Percentiles rank a stretch among this genome's conserved stretches.
These are phyloP conservation scores for Secale cereale DNA, from an alignment of 176 grass and related monocot species.

Conservation along the genomic window DNA sequence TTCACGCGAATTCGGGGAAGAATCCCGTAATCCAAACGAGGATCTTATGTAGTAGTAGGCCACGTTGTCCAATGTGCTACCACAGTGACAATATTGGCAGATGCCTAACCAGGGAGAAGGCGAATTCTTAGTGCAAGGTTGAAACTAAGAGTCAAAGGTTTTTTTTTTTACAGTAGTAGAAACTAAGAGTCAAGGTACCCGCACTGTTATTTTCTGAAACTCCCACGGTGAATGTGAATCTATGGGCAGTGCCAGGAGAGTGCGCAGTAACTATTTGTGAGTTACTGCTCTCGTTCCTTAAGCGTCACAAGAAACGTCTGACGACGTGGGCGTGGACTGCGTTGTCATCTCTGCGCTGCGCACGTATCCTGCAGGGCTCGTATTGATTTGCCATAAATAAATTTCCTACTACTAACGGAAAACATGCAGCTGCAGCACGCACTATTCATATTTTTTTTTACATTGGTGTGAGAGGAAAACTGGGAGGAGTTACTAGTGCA, in stretches of 20 bases:
- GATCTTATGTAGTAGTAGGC: background rate
- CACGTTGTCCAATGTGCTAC: background rate
- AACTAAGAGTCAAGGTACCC: background rate
- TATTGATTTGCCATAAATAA: constrained; percentile 28
- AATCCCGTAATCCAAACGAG: background rate
- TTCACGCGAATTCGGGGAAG: background rate
- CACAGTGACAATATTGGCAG: background rate
- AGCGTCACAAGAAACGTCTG: constrained; percentile 9
- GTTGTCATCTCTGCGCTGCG: constrained; percentile 3
- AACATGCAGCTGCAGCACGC: background rate
- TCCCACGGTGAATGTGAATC: constrained; percentile 27
- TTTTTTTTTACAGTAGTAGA: no score
- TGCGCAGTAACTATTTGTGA: constrained; percentile 4
- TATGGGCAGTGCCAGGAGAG: background rate
- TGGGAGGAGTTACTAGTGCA: background rate
- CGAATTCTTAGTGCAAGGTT: background rate
- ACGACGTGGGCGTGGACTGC: constrained; percentile 4
- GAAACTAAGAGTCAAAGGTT: background rate
- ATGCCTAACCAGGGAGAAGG: background rate
- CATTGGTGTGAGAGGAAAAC: background rate
- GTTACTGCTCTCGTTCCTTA: background rate
- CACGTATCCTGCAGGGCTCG: background rate
- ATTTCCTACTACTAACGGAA: background rate
- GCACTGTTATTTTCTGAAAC: background rate
- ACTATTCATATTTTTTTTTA: background rate